Percentiles rank a stretch among this genome's conserved stretches.
Evolutionary conservation across 108 stramenopile genomes (phyloP).

Genomic region (Bacterosira constricta): DNA sequence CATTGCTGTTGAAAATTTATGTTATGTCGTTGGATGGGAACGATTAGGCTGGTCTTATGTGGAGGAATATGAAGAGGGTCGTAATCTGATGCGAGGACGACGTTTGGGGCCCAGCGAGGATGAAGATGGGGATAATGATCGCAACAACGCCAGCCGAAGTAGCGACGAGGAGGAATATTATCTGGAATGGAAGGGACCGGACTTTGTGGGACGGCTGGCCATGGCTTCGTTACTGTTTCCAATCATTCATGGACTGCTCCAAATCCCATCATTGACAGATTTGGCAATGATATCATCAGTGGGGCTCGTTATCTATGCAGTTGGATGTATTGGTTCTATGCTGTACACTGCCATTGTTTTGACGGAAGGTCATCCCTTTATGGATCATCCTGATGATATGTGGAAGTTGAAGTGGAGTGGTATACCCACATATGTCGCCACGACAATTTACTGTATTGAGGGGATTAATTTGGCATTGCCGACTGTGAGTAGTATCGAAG

Average conservation of each 20-base stretch:
- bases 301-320: constrained; percentile 35
- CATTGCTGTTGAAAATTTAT: constrained; percentile 48
- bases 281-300: constrained; percentile 34
- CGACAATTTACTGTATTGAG: constrained; percentile 53
- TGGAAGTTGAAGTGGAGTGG: constrained; percentile 44
- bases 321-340: constrained; percentile 51
- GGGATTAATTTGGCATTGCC: constrained; percentile 53
- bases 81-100: background rate
- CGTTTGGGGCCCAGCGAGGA: constrained; percentile 17
- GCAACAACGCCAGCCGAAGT: constrained; percentile 1
- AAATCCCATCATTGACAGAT: constrained; percentile 41
- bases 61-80: constrained; percentile 22
- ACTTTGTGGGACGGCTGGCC: constrained; percentile 35
- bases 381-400: constrained; percentile 43
- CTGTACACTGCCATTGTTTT: constrained; percentile 39
- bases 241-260: constrained; percentile 41
- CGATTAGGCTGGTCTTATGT: constrained; percentile 42
- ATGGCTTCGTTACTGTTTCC: constrained; percentile 46
- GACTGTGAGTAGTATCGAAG: constrained; percentile 45
- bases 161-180: constrained; percentile 29
- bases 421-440: constrained; percentile 48
- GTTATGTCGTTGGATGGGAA: constrained; percentile 50
- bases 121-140: background rate
- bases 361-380: constrained; percentile 36
- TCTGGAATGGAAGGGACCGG: constrained; percentile 43